These are phyloP conservation scores for Trapa bicornis DNA, from an alignment of 345 rosid genomes.

Conservation along the genomic window DNA sequence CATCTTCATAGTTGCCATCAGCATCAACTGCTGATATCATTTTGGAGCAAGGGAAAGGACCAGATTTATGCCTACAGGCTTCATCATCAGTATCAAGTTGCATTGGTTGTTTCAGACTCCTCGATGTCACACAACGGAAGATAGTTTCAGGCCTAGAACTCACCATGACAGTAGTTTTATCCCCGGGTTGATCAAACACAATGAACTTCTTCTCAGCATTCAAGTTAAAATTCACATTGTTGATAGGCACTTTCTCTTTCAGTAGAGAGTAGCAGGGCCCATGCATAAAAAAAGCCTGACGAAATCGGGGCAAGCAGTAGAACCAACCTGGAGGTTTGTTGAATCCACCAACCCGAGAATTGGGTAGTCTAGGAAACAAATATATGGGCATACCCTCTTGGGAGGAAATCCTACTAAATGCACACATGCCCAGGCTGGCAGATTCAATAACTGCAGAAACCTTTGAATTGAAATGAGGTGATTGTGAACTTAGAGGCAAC, in stretches of 20 bases:
- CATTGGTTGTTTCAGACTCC: slow-evolving; percentile 10
- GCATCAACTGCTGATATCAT: not conserved
- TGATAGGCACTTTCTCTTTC: slow-evolving; percentile 18
- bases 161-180: slow-evolving; percentile 41
- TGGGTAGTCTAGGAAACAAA: slow-evolving; percentile 23
- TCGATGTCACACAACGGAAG: slow-evolving; percentile 6
- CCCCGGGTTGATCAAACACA: slow-evolving; percentile 64
- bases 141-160: slow-evolving; percentile 22
- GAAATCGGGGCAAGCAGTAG: slow-evolving; percentile 25
- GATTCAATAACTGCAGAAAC: slow-evolving; percentile 12
- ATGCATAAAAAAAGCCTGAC: slow-evolving; percentile 22
- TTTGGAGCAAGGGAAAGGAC: slow-evolving; percentile 11
- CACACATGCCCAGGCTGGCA: slow-evolving; percentile 7
- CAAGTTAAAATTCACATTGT: slow-evolving; percentile 15
- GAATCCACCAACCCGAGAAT: slow-evolving; percentile 23
- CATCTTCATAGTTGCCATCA: slow-evolving; percentile 18
- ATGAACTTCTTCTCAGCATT: slow-evolving; percentile 28
- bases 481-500: slow-evolving; percentile 24
- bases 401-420: slow-evolving; percentile 16
- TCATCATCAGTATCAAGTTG: slow-evolving; percentile 17
- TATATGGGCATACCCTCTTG: slow-evolving; percentile 25
- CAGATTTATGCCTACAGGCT: slow-evolving; percentile 17
- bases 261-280: slow-evolving; percentile 15
- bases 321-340: slow-evolving; percentile 30
- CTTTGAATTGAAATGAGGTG: slow-evolving; percentile 32